These are phyloP conservation scores for Penicillium hesseltinei DNA, from an alignment of 2,329 filamentous ascomycete species.

Conservation along the genomic window DNA sequence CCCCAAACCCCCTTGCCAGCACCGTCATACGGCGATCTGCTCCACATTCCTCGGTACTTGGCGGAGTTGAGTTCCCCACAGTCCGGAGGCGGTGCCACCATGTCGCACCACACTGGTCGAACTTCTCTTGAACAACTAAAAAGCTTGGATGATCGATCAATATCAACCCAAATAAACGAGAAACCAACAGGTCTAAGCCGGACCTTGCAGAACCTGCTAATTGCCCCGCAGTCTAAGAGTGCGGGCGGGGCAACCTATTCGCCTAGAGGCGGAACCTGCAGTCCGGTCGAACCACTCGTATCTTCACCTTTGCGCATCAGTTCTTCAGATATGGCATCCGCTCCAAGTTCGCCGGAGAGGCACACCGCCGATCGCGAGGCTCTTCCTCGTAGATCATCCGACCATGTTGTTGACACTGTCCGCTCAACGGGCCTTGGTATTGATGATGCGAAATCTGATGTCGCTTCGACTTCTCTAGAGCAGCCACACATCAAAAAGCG, in stretches of 20 bases:
- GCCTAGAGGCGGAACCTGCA: constrained; percentile 23
- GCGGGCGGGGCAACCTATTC: constrained; percentile 36
- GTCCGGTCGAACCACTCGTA: constrained; percentile 26
- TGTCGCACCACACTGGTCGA: constrained; percentile 27
- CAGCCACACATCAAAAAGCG: constrained; percentile 12
- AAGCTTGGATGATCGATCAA: neutral
- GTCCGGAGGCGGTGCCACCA: constrained; percentile 30
- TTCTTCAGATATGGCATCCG: constrained; percentile 33
- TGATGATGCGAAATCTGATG: constrained; percentile 14
- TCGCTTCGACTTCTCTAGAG: constrained; percentile 9
- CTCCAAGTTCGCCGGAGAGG: constrained; percentile 31
- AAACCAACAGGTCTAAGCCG: constrained; percentile 46
- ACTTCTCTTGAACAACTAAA: constrained; percentile 43
- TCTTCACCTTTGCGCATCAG: constrained; percentile 37
- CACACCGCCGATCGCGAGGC: constrained; percentile 35
- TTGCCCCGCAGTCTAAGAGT: constrained; percentile 32
- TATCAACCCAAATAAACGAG: neutral
- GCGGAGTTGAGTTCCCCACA: constrained; percentile 21
- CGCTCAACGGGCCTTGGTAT: constrained; percentile 5
- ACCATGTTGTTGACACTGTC: constrained; percentile 30
- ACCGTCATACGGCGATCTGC: too few relatives aligned
- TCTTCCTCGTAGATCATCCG: constrained; percentile 35
- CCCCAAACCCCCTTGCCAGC: too few relatives aligned
- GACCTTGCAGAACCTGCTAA: constrained; percentile 67
- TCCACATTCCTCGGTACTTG: too few relatives aligned